Base-by-base conservation (phyloP, 176 grass and related monocot species). In the Phragmites australis region DNA sequence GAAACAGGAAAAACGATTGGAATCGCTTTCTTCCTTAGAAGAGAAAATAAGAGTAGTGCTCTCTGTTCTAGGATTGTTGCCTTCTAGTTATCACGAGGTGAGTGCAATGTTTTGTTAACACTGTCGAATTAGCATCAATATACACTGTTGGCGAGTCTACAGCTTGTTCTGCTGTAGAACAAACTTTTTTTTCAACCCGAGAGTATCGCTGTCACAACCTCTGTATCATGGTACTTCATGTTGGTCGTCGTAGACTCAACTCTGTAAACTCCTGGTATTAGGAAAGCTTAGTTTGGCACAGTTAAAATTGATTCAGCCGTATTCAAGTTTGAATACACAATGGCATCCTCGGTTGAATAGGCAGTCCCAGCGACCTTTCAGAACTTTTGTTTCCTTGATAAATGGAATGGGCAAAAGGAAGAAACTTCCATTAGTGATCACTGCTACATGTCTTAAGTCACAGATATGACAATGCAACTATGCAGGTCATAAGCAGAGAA, bases 71-170 rank as follows among this genome's bases (percentile, higher is more conserved):
- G 92, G 96, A 65, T 66, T 98, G 79, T 76, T 87, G 72, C 90
- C 96, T 50, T 80, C 92, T 31, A 91, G 81, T 75, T 94, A 93
- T 58, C 19, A 72, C 48, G 86, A 93, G 90, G 96, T 94, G 34
- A 75, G 87, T 71, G 59, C 3, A 18, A 39, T 49, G 25, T 54
- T 74, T 16, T 81, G 18, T 64, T 14, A 2, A 60, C 68, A 43
- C 22, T 34, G 7, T 29, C 13, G 6, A 51, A 6, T 23, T 13
- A 23, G 26, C 54, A 46, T 72, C n/a, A 68, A 52, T 46, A 69
- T 12, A 27, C 29, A 23, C 49, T 74, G 25, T 43, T 49, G 41
- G 72, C 14, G 6, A 70, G 13, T 51, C 3, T 26, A 50, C 64
- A 37, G 19, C 18, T 51, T 79, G n/a, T 50, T 70, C 21, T 3